Conservation (phyloP, 108 stramenopile genomes). For the Skeletonema costatum region DNA sequence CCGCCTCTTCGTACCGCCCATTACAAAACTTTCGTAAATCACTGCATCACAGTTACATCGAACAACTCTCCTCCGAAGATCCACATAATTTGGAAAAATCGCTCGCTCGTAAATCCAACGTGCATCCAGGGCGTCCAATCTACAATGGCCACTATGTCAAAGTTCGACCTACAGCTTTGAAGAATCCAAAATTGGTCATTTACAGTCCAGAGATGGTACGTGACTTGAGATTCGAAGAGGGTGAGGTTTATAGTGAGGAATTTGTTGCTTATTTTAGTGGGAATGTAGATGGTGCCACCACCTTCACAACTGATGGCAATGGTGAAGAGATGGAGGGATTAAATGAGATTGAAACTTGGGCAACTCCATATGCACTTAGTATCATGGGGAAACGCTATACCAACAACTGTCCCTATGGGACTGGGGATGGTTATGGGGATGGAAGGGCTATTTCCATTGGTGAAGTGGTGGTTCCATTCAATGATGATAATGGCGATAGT, state of each 20-base stretch:
- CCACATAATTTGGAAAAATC: slow-evolving; percentile 21
- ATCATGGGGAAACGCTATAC: slow-evolving; percentile 84
- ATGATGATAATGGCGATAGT: background rate
- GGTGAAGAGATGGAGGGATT: background rate
- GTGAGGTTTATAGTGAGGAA: slow-evolving; percentile 52
- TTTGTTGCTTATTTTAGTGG: slow-evolving; percentile 78
- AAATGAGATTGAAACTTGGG: slow-evolving; percentile 58
- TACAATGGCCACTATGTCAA: slow-evolving; percentile 83
- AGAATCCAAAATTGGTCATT: slow-evolving; percentile 65
- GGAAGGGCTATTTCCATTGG: slow-evolving; percentile 84
- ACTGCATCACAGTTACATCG: slow-evolving; percentile 26
- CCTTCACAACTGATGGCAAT: background rate
- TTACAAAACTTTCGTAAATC: slow-evolving; percentile 15
- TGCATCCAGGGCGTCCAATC: slow-evolving; percentile 58
- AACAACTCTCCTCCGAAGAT: slow-evolving; percentile 25
- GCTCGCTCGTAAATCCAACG: background rate
- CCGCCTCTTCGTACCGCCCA: slow-evolving; percentile 2
- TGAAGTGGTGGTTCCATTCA: slow-evolving; percentile 51
- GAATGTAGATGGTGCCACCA: slow-evolving; percentile 47
- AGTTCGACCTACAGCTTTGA: slow-evolving; percentile 69
- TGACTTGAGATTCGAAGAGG: slow-evolving; percentile 46
- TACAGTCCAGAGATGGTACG: slow-evolving; percentile 50
- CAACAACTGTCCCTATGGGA: slow-evolving; percentile 82
- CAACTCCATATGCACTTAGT: slow-evolving; percentile 88
- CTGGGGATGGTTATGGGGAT: slow-evolving; percentile 90